Base-by-base conservation (phyloP, 164 flowering plant genomes). In the Vitis amurensis region DNA sequence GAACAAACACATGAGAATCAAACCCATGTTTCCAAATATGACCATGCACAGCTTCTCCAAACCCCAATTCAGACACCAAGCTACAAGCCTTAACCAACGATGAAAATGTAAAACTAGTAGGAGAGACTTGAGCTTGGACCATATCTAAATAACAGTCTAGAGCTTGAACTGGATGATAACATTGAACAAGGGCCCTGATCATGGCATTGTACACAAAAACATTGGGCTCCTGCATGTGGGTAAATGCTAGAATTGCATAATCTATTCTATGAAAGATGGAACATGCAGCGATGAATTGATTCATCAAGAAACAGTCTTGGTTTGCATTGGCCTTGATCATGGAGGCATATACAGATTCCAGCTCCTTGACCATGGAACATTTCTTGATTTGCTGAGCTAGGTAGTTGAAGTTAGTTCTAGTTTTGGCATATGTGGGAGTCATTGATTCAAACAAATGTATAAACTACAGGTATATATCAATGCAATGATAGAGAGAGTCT, bases 201-300 rank as follows among this genome's bases (percentile, higher is more conserved):
- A 91, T 62, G 8, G 94, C 92, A 75, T 93, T 91, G 72, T 87
- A 90, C 4, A 89, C 94, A 68, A 84, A 90, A 15, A 81, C 85
- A 71, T 88, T 91, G 57, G 98, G 93, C 9, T 78, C 67, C n/a
- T 74, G 62, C 76, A 87, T 73, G 70, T 83, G 86, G 71, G 75
- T 53, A 74, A 85, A 83, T 27, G 89, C 85, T 31, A 71, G 59
- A 69, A 75, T 37, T 11, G 91, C 92, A 17, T 75, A 84, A 71
- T 83, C 83, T 37, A 77, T 69, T 53, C 66, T 74, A 66, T 49
- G 17, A 60, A 85, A 66, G 1, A 76, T 16, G 14, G 88, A 77
- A 76, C 86, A 86, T 14, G 79, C 82, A 15, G 79, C 51, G 53
- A 90, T 76, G 73, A 88, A 89, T 66, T 90, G 95, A 78, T 87